Percentiles rank a stretch among this genome's conserved stretches.
Evolutionary conservation across 2,329 filamentous ascomycete genomes (phyloP).

Genomic region (Stagonosporopsis cucurbitacearum): DNA sequence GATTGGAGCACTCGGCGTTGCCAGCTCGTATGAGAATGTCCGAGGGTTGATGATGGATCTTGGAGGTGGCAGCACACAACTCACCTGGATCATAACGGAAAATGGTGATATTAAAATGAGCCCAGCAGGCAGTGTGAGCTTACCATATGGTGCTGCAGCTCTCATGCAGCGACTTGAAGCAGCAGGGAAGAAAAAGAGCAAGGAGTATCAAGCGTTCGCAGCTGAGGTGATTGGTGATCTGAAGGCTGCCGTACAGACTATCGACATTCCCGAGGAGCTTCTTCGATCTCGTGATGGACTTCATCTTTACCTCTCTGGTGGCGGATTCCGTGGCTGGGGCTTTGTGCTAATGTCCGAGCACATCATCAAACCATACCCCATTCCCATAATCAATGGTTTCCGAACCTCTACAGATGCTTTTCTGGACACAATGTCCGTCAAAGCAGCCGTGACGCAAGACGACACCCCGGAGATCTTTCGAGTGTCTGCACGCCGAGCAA

Average conservation of each 20-base stretch:
- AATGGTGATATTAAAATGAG: conserved; percentile 53
- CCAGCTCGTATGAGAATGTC: conserved; percentile 74
- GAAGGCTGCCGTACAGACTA: conserved; percentile 62
- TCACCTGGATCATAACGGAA: conserved; percentile 68
- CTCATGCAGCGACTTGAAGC: conserved; percentile 61
- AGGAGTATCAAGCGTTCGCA: conserved; percentile 56
- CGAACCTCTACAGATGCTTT: conserved; percentile 69
- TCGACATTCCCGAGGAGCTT: conserved; percentile 64
- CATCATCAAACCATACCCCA: conserved; percentile 76
- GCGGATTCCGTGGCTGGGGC: conserved; percentile 89
- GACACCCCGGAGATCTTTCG: conserved; percentile 63
- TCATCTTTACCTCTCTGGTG: conserved; percentile 84
- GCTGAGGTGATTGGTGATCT: conserved; percentile 65
- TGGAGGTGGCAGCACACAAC: conserved; percentile 75
- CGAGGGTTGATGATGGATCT: conserved; percentile 85
- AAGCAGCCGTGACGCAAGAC: conserved; percentile 50
- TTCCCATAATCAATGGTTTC: conserved; percentile 83
- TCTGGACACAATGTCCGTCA: conserved; percentile 57
- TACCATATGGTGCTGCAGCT: conserved; percentile 74
- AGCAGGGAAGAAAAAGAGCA: conserved; percentile 45
- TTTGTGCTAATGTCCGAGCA: conserved; percentile 86
- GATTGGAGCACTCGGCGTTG: conserved; percentile 82
- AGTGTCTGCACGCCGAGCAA: conserved; percentile 77
- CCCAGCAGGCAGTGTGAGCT: conserved; percentile 63
- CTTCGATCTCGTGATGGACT: conserved; percentile 44